Evolutionary conservation across 1,284 basidiomycete genomes (phyloP).

Genomic region (Sporisorium iseilematis-ciliati): DNA sequence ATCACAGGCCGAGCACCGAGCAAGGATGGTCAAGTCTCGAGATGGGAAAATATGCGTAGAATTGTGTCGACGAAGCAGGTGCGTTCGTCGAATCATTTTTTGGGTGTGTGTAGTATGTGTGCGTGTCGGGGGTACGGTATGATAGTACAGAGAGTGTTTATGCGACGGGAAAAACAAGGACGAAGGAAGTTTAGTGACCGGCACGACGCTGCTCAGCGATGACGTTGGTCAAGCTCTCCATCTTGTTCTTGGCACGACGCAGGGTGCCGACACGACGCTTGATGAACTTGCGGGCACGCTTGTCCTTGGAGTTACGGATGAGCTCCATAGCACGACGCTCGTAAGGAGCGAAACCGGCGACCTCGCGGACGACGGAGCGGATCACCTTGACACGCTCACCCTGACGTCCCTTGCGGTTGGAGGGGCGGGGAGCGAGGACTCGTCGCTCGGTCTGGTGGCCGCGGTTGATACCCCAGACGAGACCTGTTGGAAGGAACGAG

Average conservation of each 20-base stretch:
- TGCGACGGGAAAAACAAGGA: neutral
- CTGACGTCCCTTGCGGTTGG: constrained; percentile 88
- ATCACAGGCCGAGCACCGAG: too few species aligned
- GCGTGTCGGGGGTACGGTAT: neutral
- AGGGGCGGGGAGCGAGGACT: constrained; percentile 82
- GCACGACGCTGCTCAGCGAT: constrained; percentile 68
- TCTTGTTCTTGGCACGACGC: constrained; percentile 68
- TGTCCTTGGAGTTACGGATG: constrained; percentile 95
- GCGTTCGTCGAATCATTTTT: too few species aligned
- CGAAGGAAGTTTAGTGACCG: constrained; percentile 57
- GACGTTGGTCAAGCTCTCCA: constrained; percentile 66
- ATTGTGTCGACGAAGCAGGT: too few species aligned
- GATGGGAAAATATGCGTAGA: too few species aligned
- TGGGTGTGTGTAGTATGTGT: too few species aligned
- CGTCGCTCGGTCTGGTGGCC: constrained; percentile 93
- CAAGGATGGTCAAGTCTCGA: too few species aligned
- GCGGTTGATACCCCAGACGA: constrained; percentile 90
- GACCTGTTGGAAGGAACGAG: constrained; percentile 74
- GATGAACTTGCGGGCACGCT: constrained; percentile 70
- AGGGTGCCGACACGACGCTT: constrained; percentile 68
- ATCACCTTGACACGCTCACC: constrained; percentile 74
- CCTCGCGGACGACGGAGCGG: constrained; percentile 67
- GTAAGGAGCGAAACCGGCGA: constrained; percentile 95
- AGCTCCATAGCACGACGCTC: constrained; percentile 99
- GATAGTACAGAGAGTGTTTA: constrained; percentile 15